Conservation (phyloP, 2,329 filamentous ascomycete genomes). For the Fragosphaeria purpurea region DNA sequence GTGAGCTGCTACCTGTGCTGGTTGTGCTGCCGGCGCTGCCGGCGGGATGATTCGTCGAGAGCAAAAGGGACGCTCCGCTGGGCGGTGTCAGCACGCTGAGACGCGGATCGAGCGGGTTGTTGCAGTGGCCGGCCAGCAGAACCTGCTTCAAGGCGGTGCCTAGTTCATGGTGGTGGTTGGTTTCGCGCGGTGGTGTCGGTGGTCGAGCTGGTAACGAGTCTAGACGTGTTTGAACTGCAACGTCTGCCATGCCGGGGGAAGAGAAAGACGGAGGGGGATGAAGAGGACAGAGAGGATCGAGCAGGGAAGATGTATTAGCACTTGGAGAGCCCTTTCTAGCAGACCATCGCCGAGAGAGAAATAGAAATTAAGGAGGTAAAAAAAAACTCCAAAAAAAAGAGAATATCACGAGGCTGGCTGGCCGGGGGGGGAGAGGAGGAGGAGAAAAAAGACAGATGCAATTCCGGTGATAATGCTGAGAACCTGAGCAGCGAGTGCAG, state of each 20-base stretch:
- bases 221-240: constrained; percentile 30
- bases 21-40: constrained; percentile 2
- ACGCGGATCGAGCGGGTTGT: constrained; percentile 29
- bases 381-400: neutral
- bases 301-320: constrained; percentile 2
- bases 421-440: neutral
- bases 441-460: neutral
- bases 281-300: neutral
- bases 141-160: constrained; percentile 25
- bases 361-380: neutral
- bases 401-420: neutral
- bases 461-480: no score
- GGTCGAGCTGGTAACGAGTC: constrained; percentile 48
- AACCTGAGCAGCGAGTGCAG: neutral
- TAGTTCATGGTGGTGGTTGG: constrained; percentile 27
- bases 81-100: constrained; percentile 43
- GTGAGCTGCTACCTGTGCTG: constrained; percentile 30
- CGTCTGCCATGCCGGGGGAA: constrained; percentile 25
- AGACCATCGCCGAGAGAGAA: constrained; percentile 4
- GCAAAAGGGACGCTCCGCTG: constrained; percentile 32
- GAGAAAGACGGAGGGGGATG: neutral
- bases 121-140: constrained; percentile 15
- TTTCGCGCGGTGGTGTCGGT: constrained; percentile 57
- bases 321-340: neutral
- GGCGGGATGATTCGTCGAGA: constrained; percentile 14